A percentile compares a stretch with the other conserved stretches of the same genome.
Conservation (phyloP, 202 grass and related monocot species). For the Panicum virgatum region DNA sequence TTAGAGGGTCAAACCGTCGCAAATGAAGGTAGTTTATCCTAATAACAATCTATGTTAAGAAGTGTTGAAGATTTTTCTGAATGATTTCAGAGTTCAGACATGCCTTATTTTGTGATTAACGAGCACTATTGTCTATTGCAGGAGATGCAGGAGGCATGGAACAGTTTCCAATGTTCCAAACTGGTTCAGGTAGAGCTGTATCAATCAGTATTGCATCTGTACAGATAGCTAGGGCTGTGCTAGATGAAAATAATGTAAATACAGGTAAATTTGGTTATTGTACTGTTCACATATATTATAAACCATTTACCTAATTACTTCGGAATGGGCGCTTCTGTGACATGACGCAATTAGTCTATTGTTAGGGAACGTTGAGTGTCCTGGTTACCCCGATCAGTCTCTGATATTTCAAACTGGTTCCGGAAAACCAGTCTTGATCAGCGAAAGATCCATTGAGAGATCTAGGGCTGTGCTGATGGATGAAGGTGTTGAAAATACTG, state of each 20-base stretch:
- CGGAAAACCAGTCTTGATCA: constrained; percentile 37
- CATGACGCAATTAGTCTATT: constrained; percentile 26
- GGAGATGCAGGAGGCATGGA: constrained; percentile 8
- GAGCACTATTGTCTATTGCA: background rate
- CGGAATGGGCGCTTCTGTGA: background rate
- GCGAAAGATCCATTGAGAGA: constrained; percentile 36
- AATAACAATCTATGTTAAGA: background rate
- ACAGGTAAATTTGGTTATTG: constrained; percentile 36
- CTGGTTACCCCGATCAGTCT: constrained; percentile 26
- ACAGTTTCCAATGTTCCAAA: constrained; percentile 63
- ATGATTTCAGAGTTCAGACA: background rate
- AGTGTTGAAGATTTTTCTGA: background rate
- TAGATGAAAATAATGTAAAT: constrained; percentile 44
- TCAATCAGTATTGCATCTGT: constrained; percentile 46
- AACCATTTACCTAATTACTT: constrained; percentile 9
- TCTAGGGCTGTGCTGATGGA: constrained; percentile 42
- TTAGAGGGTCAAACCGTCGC: constrained; percentile 34
- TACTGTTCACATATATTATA: constrained; percentile 26
- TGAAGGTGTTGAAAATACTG: constrained; percentile 32
- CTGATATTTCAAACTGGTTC: constrained; percentile 43
- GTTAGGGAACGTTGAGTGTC: constrained; percentile 29
- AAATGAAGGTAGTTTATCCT: constrained; percentile 35
- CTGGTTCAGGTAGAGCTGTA: constrained; percentile 57
- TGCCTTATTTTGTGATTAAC: constrained; percentile 11
- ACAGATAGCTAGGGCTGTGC: constrained; percentile 54